Evolutionary conservation across 2,329 filamentous ascomycete genomes (phyloP), one percentile per base, ranked within the genome.

Genomic region (Pseudofabraea citricarpa): DNA sequence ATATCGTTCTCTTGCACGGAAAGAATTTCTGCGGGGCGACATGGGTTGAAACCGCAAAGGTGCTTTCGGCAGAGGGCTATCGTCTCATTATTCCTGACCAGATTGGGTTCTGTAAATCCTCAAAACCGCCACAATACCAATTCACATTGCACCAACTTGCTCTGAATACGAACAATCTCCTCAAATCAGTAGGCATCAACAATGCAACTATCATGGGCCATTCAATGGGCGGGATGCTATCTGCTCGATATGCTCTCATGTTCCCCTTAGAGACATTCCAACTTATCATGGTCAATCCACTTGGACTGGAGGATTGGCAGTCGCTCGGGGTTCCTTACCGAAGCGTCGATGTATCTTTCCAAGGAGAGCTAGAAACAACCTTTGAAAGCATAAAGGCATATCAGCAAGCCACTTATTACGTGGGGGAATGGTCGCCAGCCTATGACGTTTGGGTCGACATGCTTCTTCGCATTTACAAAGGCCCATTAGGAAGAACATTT

Each of bases 361-460:
- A 41, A 13, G 54, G 59, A 7, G 72, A 75, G 51, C 51, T 57
- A 4, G 57, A 61, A 2, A 69, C 64, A 32, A 72, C 58, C 23
- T 74, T 70, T 54, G 51, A 55, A 3, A 66, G 66, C 12, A 72
- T 75, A 56, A 63, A 61, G 31, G 61, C 51, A 20, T 75, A 75
- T 55, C 64, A 75, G 59, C 66, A 73, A 49, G 51, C 58, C 5
- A 68, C 70, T 13, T 75, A 75, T 58, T 75, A 75, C 53, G 64
- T 67, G 3, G 65, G 66, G 31, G 61, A 65, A 16, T 78, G 75
- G 75, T 57, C 65, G 31, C 54, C 63, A 2, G 61, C 63, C 8
- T 79, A 77, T 58, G 73, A 77, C 48, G 59, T 67, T 10, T 78
- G 74, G 74, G 74, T 76, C 39, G 65, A 68, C 33, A 78, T 79